Percentiles rank a stretch among this genome's conserved stretches.
Evolutionary conservation across 371 early-diverging fungal species (phyloP).

Genomic region (Mortierella sp.): DNA sequence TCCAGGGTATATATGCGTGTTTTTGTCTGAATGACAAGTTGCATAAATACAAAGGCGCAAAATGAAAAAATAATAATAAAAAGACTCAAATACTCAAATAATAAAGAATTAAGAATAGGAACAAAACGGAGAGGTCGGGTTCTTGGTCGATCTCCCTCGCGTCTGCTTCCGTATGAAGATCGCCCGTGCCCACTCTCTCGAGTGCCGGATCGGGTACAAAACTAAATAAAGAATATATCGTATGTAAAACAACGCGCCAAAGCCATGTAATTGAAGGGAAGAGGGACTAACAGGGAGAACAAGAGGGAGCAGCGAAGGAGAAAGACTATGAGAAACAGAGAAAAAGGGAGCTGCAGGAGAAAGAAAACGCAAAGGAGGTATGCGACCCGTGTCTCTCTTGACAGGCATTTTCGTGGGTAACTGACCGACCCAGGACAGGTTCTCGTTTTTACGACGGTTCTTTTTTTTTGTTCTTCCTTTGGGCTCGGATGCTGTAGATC

Average conservation of each 20-base stretch:
- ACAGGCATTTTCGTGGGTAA: constrained; percentile 5
- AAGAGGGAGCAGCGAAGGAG: not conserved
- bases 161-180: too few relatives aligned
- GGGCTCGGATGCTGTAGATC: not conserved
- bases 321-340: not conserved
- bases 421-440: not conserved
- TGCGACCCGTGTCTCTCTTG: not conserved
- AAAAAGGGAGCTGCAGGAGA: constrained; percentile 8
- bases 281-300: too few relatives aligned
- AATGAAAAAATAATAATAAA: not conserved
- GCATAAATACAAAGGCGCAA: not conserved
- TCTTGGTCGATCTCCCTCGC: too few relatives aligned
- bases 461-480: not conserved
- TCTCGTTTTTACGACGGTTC: not conserved
- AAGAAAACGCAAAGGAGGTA: constrained; percentile 1
- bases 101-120: not conserved
- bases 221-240: too few relatives aligned
- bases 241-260: too few relatives aligned
- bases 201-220: too few relatives aligned
- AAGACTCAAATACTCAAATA: constrained; percentile 1
- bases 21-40: not conserved
- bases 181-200: too few relatives aligned
- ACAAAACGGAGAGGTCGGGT: too few relatives aligned
- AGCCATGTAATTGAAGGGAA: too few relatives aligned
- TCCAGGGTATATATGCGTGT: not conserved